Evolutionary conservation across 2,329 filamentous ascomycete species (phyloP).

Genomic region (Pseudopyricularia cyperi): DNA sequence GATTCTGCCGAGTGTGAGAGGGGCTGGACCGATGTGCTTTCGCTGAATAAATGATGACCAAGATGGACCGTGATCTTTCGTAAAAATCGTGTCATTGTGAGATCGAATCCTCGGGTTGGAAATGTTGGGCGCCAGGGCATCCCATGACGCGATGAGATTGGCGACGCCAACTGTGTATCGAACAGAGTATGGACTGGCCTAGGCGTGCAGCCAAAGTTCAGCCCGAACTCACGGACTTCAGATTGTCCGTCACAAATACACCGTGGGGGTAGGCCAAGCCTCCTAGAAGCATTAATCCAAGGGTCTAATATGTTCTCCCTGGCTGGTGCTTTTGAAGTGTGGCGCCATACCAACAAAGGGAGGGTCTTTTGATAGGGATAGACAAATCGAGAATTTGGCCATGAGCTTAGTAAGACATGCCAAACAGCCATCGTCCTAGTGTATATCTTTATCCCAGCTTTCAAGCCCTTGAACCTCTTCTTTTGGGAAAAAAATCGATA

Average conservation of each 20-base stretch:
- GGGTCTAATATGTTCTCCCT: neutral
- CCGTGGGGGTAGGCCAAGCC: neutral
- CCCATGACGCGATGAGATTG: neutral
- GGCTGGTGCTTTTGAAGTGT: neutral
- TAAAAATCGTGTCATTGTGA: too few species aligned
- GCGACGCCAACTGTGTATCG: neutral
- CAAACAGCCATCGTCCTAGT: neutral
- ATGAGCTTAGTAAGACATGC: neutral
- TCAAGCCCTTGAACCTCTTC: too few species aligned
- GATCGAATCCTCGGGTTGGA: too few species aligned
- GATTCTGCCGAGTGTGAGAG: neutral
- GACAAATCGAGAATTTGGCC: neutral
- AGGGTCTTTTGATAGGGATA: neutral
- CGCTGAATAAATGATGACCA: too few species aligned
- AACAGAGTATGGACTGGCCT: neutral
- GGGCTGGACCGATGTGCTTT: neutral
- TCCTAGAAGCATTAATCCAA: neutral
- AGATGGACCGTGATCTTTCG: too few species aligned
- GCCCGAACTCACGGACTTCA: too few species aligned
- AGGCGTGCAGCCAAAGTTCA: too few species aligned
- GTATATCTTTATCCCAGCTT: too few species aligned
- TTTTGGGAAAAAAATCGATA: too few species aligned
- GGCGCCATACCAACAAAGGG: neutral
- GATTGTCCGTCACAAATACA: too few species aligned
- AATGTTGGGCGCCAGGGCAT: too few species aligned